Percentiles rank a stretch among this genome's conserved stretches.
These are phyloP conservation scores for Pseudonectria foliicola DNA, from an alignment of 2,329 filamentous ascomycete genomes.

Conservation along the genomic window DNA sequence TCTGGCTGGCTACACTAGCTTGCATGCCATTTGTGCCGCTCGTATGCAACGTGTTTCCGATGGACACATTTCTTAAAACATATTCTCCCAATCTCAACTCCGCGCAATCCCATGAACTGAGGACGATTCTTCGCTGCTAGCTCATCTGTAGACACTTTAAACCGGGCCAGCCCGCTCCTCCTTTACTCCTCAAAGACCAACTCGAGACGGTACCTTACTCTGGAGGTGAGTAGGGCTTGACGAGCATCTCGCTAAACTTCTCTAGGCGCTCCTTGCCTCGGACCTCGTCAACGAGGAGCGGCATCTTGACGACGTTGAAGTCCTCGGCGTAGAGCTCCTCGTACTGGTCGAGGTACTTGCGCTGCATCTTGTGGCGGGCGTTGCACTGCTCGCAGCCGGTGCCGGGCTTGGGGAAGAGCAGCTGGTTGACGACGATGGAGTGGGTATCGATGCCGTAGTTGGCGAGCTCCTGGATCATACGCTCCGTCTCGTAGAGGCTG, in stretches of 20 bases:
- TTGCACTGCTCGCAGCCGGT: conserved; percentile 94
- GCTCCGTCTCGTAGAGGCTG: conserved; percentile 94
- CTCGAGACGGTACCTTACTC: conserved; percentile 25
- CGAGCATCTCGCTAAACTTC: conserved; percentile 80
- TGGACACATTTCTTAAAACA: conserved; percentile 8
- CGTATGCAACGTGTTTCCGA: conserved; percentile 3
- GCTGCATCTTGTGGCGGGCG: conserved; percentile 93
- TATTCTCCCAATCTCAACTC: conserved; percentile 12
- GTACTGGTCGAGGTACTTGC: conserved; percentile 98
- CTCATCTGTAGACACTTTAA: conserved; percentile 7
- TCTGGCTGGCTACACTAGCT: background rate
- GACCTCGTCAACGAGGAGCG: conserved; percentile 89
- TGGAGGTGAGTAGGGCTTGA: conserved; percentile 68
- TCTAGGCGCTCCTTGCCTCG: conserved; percentile 90
- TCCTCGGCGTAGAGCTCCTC: conserved; percentile 93
- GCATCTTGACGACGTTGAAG: conserved; percentile 99
- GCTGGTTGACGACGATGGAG: conserved; percentile 95
- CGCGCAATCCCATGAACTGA: conserved; percentile 5
- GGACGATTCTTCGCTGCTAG: conserved; percentile 3
- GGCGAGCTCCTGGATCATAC: conserved; percentile 97
- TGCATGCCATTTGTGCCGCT: background rate
- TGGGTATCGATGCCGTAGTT: conserved; percentile 94
- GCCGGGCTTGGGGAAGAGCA: conserved; percentile 81
- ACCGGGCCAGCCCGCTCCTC: conserved; percentile 1
- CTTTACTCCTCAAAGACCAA: background rate